Conservation (phyloP, 495 filamentous ascomycete species). For the Chlorociboria aeruginascens region DNA sequence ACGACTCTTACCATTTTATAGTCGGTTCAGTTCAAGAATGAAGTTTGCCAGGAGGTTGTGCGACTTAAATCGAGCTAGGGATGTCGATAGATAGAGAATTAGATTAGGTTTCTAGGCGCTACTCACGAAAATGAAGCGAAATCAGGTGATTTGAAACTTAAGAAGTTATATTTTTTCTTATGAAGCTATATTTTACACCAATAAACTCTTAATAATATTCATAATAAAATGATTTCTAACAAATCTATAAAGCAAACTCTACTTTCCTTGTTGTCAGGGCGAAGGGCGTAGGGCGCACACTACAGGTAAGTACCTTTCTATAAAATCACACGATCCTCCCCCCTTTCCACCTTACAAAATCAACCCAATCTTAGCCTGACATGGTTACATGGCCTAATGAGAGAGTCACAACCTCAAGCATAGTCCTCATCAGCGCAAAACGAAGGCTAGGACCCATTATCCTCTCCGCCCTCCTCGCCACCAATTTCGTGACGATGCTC, state of each 20-base stretch:
- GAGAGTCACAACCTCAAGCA: constrained; percentile 7
- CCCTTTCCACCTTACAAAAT: not conserved
- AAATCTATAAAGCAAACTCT: not conserved
- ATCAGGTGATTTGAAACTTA: not conserved
- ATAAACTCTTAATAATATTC: no score
- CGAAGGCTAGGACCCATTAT: constrained; percentile 47
- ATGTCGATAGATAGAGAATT: not conserved
- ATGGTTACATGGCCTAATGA: no score
- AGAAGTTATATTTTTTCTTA: no score
- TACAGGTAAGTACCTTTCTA: not conserved
- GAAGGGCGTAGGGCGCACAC: not conserved
- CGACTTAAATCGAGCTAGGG: not conserved
- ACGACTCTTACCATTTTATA: not conserved
- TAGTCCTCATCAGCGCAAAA: constrained; percentile 26
- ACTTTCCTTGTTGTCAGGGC: not conserved
- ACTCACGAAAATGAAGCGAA: not conserved
- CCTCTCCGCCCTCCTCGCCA: constrained; percentile 36
- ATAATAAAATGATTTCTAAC: not conserved
- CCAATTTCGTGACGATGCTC: constrained; percentile 43
- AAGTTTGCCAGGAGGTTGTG: not conserved
- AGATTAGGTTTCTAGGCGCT: not conserved
- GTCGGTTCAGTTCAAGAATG: no score
- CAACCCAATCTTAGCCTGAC: not conserved
- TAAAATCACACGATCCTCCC: not conserved
- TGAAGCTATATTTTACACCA: no score